Base-by-base conservation (phyloP, 768 basidiomycete species). In the Calocybe indica region DNA sequence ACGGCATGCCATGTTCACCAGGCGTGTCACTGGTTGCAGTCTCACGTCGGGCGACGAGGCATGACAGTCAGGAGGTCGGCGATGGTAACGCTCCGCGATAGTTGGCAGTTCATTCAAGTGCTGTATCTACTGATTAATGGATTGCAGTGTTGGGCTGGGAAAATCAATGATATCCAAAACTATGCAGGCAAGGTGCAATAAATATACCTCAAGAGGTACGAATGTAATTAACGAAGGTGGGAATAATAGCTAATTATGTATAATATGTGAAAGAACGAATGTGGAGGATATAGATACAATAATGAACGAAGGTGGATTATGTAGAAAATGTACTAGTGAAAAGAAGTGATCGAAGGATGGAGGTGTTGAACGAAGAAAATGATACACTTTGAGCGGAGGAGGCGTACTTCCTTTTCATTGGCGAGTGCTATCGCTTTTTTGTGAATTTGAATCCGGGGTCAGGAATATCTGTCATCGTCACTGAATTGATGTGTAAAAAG, bases 181-280 rank as follows among this genome's bases (percentile, higher is more conserved):
- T 22, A 22, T 4, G 22, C 4, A 22, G 22, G n/a, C n/a, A n/a
- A n/a, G n/a, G n/a, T n/a, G n/a, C n/a, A 47, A 51, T 46, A 47
- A 37, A 31, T 40, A 53, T 52, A 45, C 48, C 50, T 43, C 33
- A 46, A 50, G 14, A n/a, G 32, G 29, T 42, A 52, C 36, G 48
- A 32, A 45, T 38, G 47, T 45, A 9, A 29, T 36, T 47, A 57
- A 53, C 43, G 53, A 56, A 38, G 40, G 57, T 54, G 51, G 48
- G 45, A 30, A 48, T 40, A 38, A n/a, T 47, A 47, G 29, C 31
- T 45, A 38, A 15, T 40, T 43, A 49, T 48, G 32, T 52, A 30
- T 50, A 49, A 22, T 22, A 14, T 31, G 7, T 51, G 51, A 30
- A 13, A 28, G 35, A 29, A 11, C 28, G 22, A 31, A 33, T 15